A percentile compares a stretch with the other conserved stretches of the same genome.
Conservation (phyloP, 2,329 filamentous ascomycete genomes). For the Tolypocladium ovalisporum region DNA sequence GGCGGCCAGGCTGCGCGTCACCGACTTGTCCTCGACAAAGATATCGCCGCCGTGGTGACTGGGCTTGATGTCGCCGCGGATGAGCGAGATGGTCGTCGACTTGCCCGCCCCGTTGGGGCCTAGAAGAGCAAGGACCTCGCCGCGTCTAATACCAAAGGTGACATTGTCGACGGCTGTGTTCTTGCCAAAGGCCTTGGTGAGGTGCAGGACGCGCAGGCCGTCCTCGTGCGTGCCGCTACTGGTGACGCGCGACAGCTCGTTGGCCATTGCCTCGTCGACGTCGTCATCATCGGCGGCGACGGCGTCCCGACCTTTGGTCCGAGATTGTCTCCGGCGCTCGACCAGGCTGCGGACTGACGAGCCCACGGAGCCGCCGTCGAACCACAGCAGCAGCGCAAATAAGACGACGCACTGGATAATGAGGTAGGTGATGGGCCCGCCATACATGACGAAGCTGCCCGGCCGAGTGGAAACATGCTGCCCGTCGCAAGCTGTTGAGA, state of each 20-base stretch:
- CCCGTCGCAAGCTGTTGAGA: constrained; percentile 66
- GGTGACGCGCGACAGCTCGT: constrained; percentile 54
- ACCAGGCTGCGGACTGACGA: constrained; percentile 35
- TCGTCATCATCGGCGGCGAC: constrained; percentile 14
- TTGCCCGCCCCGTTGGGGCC: constrained; percentile 91
- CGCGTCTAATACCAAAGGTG: constrained; percentile 67
- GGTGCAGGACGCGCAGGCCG: constrained; percentile 66
- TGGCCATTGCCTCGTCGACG: constrained; percentile 49
- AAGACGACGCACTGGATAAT: constrained; percentile 61
- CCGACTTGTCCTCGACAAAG: constrained; percentile 66
- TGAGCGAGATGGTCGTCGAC: constrained; percentile 77
- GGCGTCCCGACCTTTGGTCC: neutral
- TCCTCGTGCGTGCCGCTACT: constrained; percentile 29
- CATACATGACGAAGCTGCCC: constrained; percentile 61
- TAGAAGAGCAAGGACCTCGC: constrained; percentile 79
- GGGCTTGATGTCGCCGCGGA: constrained; percentile 78
- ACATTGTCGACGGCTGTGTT: constrained; percentile 80
- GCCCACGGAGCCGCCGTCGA: constrained; percentile 63
- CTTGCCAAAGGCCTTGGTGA: constrained; percentile 69
- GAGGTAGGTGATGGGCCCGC: constrained; percentile 76
- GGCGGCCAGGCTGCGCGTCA: constrained; percentile 58
- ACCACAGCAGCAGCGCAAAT: constrained; percentile 65
- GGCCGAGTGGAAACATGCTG: constrained; percentile 55
- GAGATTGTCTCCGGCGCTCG: constrained; percentile 16
- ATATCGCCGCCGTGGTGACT: constrained; percentile 63